Evolutionary conservation across 192 early-diverging fungal species (phyloP).

Genomic region (Allomyces macrogynus): DNA sequence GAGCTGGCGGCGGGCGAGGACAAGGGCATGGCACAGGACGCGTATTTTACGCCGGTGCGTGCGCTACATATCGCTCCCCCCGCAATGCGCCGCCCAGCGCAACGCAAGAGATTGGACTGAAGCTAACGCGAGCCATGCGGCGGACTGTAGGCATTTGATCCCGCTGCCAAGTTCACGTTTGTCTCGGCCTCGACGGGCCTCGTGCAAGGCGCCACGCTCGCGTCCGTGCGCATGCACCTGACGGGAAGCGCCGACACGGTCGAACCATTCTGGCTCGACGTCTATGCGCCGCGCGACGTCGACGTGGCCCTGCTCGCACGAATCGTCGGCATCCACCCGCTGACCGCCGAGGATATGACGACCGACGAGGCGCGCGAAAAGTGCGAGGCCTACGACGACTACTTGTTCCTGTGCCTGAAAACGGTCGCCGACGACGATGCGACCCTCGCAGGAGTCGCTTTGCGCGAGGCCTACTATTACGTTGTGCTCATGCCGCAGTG

Average conservation of each 20-base stretch:
- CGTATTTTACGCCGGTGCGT: no score
- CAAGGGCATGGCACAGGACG: no score
- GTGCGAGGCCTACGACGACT: constrained; percentile 67
- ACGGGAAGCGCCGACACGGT: background rate
- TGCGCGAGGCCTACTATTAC: background rate
- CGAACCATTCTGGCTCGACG: constrained; percentile 47
- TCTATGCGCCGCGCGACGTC: constrained; percentile 21
- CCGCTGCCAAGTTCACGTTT: background rate
- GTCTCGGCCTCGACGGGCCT: background rate
- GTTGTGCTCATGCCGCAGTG: background rate
- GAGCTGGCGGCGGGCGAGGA: no score
- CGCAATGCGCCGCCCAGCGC: no score
- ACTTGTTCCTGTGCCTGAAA: constrained; percentile 82
- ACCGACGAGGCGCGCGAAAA: constrained; percentile 82
- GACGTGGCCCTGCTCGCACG: constrained; percentile 38
- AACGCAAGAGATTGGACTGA: no score
- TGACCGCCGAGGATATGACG: constrained; percentile 72
- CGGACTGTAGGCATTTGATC: background rate
- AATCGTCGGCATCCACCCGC: constrained; percentile 51
- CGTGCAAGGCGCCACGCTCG: background rate
- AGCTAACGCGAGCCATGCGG: no score
- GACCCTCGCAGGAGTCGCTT: background rate
- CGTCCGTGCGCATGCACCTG: background rate
- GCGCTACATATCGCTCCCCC: no score
- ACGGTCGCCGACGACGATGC: constrained; percentile 22